Conservation (phyloP, 2,329 filamentous ascomycete species). For the Grosmannia clavigera region DNA sequence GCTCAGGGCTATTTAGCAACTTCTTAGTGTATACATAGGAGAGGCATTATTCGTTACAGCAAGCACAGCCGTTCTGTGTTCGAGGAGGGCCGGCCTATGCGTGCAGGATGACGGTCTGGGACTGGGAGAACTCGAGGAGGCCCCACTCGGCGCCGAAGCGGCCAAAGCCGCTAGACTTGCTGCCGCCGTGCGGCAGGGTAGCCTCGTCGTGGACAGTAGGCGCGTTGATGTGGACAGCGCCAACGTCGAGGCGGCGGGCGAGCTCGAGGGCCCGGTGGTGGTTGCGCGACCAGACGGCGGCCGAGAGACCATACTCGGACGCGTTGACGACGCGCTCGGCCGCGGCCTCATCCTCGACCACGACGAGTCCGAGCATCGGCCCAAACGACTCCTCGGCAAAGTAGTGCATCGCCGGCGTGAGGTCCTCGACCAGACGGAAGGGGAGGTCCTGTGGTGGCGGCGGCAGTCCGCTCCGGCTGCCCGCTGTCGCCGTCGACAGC, state of each 20-base stretch:
- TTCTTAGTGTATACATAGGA: no score
- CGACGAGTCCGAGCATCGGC: constrained; percentile 56
- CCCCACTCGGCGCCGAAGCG: constrained; percentile 28
- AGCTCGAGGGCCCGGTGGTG: constrained; percentile 45
- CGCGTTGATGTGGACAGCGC: constrained; percentile 54
- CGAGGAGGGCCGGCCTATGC: background rate
- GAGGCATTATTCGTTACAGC: no score
- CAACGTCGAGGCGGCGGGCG: constrained; percentile 53
- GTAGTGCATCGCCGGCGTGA: constrained; percentile 59
- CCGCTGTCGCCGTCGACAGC: constrained; percentile 20
- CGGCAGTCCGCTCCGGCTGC: constrained; percentile 8
- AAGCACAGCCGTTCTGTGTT: no score
- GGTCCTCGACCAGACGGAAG: constrained; percentile 46
- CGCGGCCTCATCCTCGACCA: constrained; percentile 55
- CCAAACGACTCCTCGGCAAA: constrained; percentile 69
- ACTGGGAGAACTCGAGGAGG: constrained; percentile 2
- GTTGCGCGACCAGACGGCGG: constrained; percentile 62
- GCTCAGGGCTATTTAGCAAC: no score
- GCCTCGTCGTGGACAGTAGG: constrained; percentile 55
- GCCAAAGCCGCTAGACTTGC: constrained; percentile 51
- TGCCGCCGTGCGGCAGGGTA: constrained; percentile 51
- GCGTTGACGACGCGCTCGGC: constrained; percentile 66
- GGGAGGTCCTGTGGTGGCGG: constrained; percentile 28
- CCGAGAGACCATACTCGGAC: constrained; percentile 63
- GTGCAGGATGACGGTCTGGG: constrained; percentile 3